Conservation (phyloP, 2,329 filamentous ascomycete species). For the Neopestalotiopsis rosae region DNA sequence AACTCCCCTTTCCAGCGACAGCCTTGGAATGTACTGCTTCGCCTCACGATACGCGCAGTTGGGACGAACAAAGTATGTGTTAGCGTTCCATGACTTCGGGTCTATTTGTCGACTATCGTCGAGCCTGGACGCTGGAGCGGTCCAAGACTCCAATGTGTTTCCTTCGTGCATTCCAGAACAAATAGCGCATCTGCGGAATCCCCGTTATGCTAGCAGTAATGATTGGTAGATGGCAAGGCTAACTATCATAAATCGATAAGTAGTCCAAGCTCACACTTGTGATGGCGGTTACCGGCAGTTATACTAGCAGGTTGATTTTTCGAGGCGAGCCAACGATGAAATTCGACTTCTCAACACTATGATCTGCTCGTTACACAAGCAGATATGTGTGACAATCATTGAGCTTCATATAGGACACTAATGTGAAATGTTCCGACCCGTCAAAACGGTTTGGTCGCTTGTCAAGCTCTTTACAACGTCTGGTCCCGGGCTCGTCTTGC, state of each 20-base stretch:
- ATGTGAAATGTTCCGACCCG: not conserved
- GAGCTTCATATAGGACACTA: not conserved
- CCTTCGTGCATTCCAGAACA: not conserved
- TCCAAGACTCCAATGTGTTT: not conserved
- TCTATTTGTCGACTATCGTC: not conserved
- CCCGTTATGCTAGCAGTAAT: not conserved
- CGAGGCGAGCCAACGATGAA: not conserved
- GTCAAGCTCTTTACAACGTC: not conserved
- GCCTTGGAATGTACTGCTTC: not conserved
- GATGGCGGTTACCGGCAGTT: too few relatives aligned
- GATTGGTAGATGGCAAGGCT: not conserved
- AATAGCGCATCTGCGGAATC: not conserved
- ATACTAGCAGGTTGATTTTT: not conserved
- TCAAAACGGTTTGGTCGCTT: not conserved
- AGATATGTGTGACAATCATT: not conserved
- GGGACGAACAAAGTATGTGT: not conserved
- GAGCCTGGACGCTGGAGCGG: not conserved
- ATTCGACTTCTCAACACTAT: too few relatives aligned
- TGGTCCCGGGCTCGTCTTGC: not conserved
- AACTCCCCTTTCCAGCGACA: not conserved
- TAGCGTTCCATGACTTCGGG: conserved; percentile 2
- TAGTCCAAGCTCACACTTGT: too few relatives aligned
- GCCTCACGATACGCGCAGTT: not conserved
- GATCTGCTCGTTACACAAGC: too few relatives aligned
- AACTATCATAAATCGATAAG: not conserved